Percentiles rank a stretch among this genome's conserved stretches.
Evolutionary conservation across 108 stramenopile genomes (phyloP).

Genomic region (Conticribra guillardii): DNA sequence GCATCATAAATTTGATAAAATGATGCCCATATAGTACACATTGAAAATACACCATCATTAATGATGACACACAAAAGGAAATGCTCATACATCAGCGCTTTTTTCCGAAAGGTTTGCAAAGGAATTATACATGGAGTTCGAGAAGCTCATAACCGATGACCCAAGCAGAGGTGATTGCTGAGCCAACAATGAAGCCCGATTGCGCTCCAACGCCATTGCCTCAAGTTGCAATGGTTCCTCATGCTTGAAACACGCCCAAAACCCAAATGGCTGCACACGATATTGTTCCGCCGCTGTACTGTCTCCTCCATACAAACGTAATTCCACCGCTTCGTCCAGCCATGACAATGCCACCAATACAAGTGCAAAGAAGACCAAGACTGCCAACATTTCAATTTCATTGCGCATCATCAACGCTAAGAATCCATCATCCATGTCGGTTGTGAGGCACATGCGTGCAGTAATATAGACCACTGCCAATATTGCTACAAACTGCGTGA

Average conservation of each 20-base stretch:
- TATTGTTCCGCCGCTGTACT: conserved; percentile 45
- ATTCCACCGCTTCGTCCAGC: conserved; percentile 78
- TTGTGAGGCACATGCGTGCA: conserved; percentile 55
- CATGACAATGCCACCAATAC: conserved; percentile 68
- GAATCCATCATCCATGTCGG: conserved; percentile 37
- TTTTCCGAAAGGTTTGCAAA: conserved; percentile 29
- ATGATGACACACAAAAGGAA: too few relatives aligned
- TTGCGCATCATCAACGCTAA: conserved; percentile 64
- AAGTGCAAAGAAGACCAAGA: conserved; percentile 61
- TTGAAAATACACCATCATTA: too few relatives aligned
- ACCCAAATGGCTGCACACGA: conserved; percentile 80
- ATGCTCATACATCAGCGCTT: too few relatives aligned
- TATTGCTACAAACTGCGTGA: conserved; percentile 60
- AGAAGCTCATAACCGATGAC: conserved; percentile 33
- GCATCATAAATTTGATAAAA: too few relatives aligned
- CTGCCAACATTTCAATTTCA: conserved; percentile 73
- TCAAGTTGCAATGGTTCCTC: conserved; percentile 44
- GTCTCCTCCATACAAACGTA: conserved; percentile 65
- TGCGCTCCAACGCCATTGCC: conserved; percentile 43
- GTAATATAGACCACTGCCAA: conserved; percentile 57
- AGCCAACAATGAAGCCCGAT: conserved; percentile 25
- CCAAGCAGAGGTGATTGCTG: conserved; percentile 32
- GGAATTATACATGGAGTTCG: conserved; percentile 46
- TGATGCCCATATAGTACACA: too few relatives aligned
- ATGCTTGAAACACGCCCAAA: conserved; percentile 70